A percentile compares a stretch with the other conserved stretches of the same genome.
phyloP scores from a whole-genome alignment of 495 filamentous ascomycete species.

The Aeminium ludgeri region DNA sequence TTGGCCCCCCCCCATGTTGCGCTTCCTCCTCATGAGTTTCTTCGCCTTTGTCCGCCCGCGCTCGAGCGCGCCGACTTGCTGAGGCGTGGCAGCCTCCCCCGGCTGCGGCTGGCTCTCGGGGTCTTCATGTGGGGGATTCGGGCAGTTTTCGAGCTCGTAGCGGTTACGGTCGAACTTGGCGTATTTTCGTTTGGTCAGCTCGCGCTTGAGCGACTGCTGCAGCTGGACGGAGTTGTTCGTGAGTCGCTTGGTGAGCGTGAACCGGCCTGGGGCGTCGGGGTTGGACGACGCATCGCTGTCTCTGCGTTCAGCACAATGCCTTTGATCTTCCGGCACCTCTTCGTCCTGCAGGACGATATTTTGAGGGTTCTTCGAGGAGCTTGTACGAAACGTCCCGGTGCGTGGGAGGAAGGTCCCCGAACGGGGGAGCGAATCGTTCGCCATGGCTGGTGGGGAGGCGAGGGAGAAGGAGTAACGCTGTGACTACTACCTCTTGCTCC shows the following conservation, averaged over 20 bases:
- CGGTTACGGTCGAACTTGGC: conserved; percentile 43
- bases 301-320: conserved; percentile 10
- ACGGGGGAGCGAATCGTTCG: no score
- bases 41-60: conserved; percentile 14
- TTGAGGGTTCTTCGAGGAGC: conserved; percentile 2
- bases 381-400: no score
- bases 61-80: conserved; percentile 8
- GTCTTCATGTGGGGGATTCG: conserved; percentile 4
- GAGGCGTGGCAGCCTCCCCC: not conserved
- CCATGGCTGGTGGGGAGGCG: conserved; percentile 3
- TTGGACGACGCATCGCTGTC: conserved; percentile 1
- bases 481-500: no score
- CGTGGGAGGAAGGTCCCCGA: no score
- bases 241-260: conserved; percentile 7
- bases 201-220: conserved; percentile 18
- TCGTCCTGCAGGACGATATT: conserved; percentile 43
- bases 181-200: conserved; percentile 40
- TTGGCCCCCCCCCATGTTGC: not conserved
- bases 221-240: conserved; percentile 9
- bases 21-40: conserved; percentile 8
- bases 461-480: conserved; percentile 6
- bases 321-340: conserved; percentile 17
- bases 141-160: conserved; percentile 21
- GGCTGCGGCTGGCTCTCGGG: not conserved
- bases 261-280: not conserved